Evolutionary conservation across 2,329 filamentous ascomycete genomes (phyloP), one percentile per base, ranked within the genome.

Genomic region (Rutstroemia sp.): DNA sequence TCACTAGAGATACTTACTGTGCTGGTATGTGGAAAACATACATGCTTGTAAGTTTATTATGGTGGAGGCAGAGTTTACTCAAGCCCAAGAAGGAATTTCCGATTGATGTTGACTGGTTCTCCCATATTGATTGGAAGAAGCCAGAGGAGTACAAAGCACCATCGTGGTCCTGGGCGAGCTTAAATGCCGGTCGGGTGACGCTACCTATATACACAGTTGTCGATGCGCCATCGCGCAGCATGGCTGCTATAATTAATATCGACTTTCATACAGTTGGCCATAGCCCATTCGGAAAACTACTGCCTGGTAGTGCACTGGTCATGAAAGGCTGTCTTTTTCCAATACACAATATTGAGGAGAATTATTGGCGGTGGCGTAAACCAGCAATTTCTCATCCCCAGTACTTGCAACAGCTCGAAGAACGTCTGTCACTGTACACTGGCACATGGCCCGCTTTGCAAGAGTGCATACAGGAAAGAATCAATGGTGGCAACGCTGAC

Each of bases 101-200:
- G 17, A 25, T 16, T 12, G 53, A 50, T 6, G 21, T 16, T 8
- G 14, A 49, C 5, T 50, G 27, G 23, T 55, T 37, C 23, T 37
- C 46, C 25, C 53, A 55, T 44, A n/a, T 55, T 44, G 46, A 55
- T 25, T 55, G 53, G 53, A 55, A 55, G 46, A 50, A 50, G 16
- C 46, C 27, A 10, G 46, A 42, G 21, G 27, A 37, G 37, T 60
- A 58, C 34, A n/a, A 51, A 38, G 56, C 56, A 6, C 58, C 58
- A 25, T 60, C 58, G 2, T 60, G 58, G 58, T 60, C 58, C 9
- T 60, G 57, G 56, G 56, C 56, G 12, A 54, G 58, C 17, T 52
- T 60, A 27, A 50, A 60, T 49, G 58, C 56, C n/a, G 58, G 55
- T 8, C 38, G 34, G n/a, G 51, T 48, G 21, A 19, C n/a, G 9